Evolutionary conservation across 1,139 yeast species (phyloP).

Genomic region (Geotrichum macrosporum): DNA sequence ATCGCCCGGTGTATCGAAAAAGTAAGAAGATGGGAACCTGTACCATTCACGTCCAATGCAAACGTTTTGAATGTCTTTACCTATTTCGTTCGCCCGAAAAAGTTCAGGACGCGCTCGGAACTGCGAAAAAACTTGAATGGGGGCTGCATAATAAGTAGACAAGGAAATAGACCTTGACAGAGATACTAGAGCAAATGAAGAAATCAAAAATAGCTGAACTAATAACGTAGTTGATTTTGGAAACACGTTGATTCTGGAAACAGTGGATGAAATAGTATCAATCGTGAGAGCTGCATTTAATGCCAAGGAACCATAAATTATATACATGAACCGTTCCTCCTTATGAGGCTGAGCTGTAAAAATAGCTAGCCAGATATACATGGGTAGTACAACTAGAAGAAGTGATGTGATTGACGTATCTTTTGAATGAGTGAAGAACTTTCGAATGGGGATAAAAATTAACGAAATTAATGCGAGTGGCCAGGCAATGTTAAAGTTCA

Average conservation of each 20-base stretch:
- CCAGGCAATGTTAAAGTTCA: constrained; percentile 65
- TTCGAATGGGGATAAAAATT: constrained; percentile 25
- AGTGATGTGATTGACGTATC: constrained; percentile 4
- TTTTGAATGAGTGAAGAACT: constrained; percentile 17
- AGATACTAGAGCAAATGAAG: constrained; percentile 23
- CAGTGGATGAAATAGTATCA: constrained; percentile 20
- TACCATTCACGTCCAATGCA: constrained; percentile 96
- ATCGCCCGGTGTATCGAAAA: constrained; percentile 52
- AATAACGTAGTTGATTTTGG: neutral
- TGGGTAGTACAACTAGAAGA: constrained; percentile 37
- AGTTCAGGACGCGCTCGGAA: constrained; percentile 14
- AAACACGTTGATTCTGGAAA: neutral
- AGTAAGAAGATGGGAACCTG: constrained; percentile 83
- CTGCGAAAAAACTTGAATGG: constrained; percentile 34
- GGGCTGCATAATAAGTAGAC: constrained; percentile 37
- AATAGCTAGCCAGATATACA: constrained; percentile 61
- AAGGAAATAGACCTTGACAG: constrained; percentile 37
- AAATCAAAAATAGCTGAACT: constrained; percentile 3
- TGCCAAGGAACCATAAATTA: constrained; percentile 67
- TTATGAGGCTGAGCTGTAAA: constrained; percentile 82
- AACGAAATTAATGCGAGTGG: constrained; percentile 47
- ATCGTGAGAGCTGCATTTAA: constrained; percentile 57
- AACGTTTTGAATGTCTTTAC: constrained; percentile 46
- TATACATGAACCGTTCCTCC: constrained; percentile 88
- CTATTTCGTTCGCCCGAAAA: too few relatives aligned